Conservation (phyloP, 805 yeast genomes). For the Kuraishia molischiana region DNA sequence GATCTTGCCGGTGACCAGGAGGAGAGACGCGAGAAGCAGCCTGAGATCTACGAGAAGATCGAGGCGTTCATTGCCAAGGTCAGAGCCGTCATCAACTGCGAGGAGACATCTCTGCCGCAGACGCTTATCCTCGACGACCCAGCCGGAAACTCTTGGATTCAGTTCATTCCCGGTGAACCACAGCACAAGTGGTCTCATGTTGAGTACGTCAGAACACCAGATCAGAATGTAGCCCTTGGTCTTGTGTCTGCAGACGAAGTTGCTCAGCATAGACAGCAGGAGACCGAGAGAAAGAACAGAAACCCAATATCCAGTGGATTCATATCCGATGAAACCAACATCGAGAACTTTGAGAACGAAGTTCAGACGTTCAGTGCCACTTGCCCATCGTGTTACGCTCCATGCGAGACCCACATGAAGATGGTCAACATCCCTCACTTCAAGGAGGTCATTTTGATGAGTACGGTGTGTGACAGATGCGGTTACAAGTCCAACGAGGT, state of each 20-base stretch:
- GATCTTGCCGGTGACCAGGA: slow-evolving; percentile 79
- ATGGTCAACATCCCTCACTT: slow-evolving; percentile 94
- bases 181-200: slow-evolving; percentile 83
- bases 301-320: slow-evolving; percentile 45
- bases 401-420: slow-evolving; percentile 93
- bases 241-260: slow-evolving; percentile 62
- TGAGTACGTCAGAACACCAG: slow-evolving; percentile 77
- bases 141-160: slow-evolving; percentile 96
- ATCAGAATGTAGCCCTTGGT: slow-evolving; percentile 81
- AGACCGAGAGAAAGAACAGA: slow-evolving; percentile 12
- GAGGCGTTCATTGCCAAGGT: slow-evolving; percentile 58
- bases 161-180: slow-evolving; percentile 77
- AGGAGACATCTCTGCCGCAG: slow-evolving; percentile 60
- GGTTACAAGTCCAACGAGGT: slow-evolving; percentile 97
- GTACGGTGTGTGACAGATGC: slow-evolving; percentile 84
- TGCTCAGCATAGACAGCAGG: slow-evolving; percentile 41
- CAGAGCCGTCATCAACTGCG: slow-evolving; percentile 50
- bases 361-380: slow-evolving; percentile 90
- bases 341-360: slow-evolving; percentile 80
- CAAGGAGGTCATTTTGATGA: slow-evolving; percentile 95
- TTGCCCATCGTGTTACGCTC: slow-evolving; percentile 80
- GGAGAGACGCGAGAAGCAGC: slow-evolving; percentile 63
- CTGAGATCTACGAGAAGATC: slow-evolving; percentile 68
- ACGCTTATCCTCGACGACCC: slow-evolving; percentile 85
- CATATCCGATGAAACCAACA: slow-evolving; percentile 61